A percentile compares a stretch with the other conserved stretches of the same genome.
Evolutionary conservation across 768 basidiomycete genomes (phyloP).

Genomic region (Pulveroboletus sp.): DNA sequence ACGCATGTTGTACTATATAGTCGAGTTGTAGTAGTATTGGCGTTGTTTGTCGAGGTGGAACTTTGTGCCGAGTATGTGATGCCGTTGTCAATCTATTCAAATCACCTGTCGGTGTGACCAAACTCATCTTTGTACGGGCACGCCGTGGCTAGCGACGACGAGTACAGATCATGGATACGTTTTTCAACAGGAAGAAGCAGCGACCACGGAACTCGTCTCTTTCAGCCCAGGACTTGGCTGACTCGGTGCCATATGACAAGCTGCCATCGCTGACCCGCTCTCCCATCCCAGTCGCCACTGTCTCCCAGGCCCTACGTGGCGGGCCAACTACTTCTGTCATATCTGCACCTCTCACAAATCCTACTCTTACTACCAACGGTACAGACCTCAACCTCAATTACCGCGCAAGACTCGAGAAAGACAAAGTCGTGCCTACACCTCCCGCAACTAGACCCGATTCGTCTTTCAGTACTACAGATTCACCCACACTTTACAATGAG

Average conservation of each 20-base stretch:
- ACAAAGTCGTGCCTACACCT: slow-evolving; percentile 36
- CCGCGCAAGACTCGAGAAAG: slow-evolving; percentile 52
- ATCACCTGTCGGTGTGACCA: not conserved
- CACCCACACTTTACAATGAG: slow-evolving; percentile 58
- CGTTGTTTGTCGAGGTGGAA: not conserved
- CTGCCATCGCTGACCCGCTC: slow-evolving; percentile 52
- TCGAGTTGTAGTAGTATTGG: too few species aligned
- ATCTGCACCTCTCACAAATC: slow-evolving; percentile 83
- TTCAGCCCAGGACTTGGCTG: slow-evolving; percentile 58
- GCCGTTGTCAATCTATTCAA: slow-evolving; percentile 7
- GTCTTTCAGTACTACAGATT: slow-evolving; percentile 54
- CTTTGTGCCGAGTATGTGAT: not conserved
- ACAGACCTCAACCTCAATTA: slow-evolving; percentile 73
- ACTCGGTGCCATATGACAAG: slow-evolving; percentile 75
- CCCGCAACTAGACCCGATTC: slow-evolving; percentile 44
- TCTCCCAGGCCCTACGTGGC: slow-evolving; percentile 54
- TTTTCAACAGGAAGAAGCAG: slow-evolving; percentile 65
- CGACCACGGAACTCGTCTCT: slow-evolving; percentile 60
- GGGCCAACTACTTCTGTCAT: slow-evolving; percentile 38
- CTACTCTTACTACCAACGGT: slow-evolving; percentile 68
- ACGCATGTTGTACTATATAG: too few species aligned
- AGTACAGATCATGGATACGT: slow-evolving; percentile 49
- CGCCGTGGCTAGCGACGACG: slow-evolving; percentile 12
- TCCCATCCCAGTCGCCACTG: slow-evolving; percentile 54
- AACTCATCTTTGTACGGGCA: slow-evolving; percentile 1